Evolutionary conservation across 768 basidiomycete genomes (phyloP).

Genomic region (Mycena amicta): DNA sequence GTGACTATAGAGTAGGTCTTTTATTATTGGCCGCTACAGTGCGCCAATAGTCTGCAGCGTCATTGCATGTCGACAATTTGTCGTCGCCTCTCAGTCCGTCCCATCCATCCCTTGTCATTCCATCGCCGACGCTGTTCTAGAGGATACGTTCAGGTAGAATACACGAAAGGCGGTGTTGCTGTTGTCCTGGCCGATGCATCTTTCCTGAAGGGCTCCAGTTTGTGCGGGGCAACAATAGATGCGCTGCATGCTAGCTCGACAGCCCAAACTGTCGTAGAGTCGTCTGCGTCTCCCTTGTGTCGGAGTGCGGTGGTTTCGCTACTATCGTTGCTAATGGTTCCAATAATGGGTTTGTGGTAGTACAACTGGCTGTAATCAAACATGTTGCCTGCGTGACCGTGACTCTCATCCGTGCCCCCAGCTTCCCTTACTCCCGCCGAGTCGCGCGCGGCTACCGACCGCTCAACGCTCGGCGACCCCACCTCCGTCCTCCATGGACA

Average conservation of each 20-base stretch:
- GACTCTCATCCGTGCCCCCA: too few species aligned
- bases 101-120: not conserved
- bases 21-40: not conserved
- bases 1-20: constrained; percentile 58
- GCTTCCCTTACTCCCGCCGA: too few species aligned
- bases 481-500: constrained; percentile 86
- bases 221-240: constrained; percentile 34
- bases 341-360: constrained; percentile 4
- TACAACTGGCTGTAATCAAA: constrained; percentile 1
- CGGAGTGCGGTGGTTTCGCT: not conserved
- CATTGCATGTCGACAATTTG: constrained; percentile 67
- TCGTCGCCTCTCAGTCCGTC: constrained; percentile 52
- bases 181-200: constrained; percentile 53
- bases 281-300: not conserved
- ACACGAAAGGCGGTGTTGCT: constrained; percentile 64
- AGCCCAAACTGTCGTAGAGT: constrained; percentile 1
- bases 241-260: constrained; percentile 3
- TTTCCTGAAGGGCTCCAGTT: constrained; percentile 37
- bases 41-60: constrained; percentile 43
- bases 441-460: constrained; percentile 33
- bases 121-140: constrained; percentile 18
- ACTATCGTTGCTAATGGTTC: not conserved
- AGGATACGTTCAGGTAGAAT: constrained; percentile 63
- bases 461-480: constrained; percentile 75
- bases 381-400: constrained; percentile 55